phyloP scores from a whole-genome alignment of 805 yeast species.

The Middelhovenomyces tepae region DNA sequence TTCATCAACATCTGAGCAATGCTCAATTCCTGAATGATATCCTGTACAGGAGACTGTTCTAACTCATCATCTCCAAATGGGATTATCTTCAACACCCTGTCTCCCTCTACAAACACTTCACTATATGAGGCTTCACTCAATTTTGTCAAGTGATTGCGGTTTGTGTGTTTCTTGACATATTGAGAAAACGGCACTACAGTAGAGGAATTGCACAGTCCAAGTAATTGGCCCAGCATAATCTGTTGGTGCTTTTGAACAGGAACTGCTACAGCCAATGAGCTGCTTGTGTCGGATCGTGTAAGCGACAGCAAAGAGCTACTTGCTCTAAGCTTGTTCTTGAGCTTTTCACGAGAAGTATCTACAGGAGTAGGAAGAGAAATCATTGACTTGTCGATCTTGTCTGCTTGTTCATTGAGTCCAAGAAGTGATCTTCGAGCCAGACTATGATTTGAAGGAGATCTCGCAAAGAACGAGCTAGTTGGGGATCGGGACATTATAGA shows the following conservation, averaged over 20 bases:
- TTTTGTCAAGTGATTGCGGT: slow-evolving; percentile 24
- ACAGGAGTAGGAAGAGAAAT: slow-evolving; percentile 56
- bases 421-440: slow-evolving; percentile 7
- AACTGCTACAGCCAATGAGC: slow-evolving; percentile 22
- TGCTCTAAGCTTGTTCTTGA: slow-evolving; percentile 44
- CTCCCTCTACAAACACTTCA: slow-evolving; percentile 33
- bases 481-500: neutral
- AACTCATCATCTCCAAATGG: slow-evolving; percentile 41
- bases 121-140: slow-evolving; percentile 41
- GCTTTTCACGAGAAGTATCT: slow-evolving; percentile 45
- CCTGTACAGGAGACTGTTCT: slow-evolving; percentile 35
- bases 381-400: slow-evolving; percentile 28
- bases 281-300: slow-evolving; percentile 13
- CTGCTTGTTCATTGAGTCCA: slow-evolving; percentile 4
- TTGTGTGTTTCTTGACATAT: slow-evolving; percentile 21
- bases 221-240: slow-evolving; percentile 26
- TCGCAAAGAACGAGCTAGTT: slow-evolving; percentile 1
- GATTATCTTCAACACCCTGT: slow-evolving; percentile 39
- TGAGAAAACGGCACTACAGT: slow-evolving; percentile 27
- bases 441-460: slow-evolving; percentile 2
- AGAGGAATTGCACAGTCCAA: slow-evolving; percentile 30
- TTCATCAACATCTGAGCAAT: slow-evolving; percentile 34
- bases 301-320: slow-evolving; percentile 41
- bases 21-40: slow-evolving; percentile 39
- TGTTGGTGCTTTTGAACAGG: slow-evolving; percentile 30